Conservation (phyloP, 805 yeast genomes). For the Millerago galiae region DNA sequence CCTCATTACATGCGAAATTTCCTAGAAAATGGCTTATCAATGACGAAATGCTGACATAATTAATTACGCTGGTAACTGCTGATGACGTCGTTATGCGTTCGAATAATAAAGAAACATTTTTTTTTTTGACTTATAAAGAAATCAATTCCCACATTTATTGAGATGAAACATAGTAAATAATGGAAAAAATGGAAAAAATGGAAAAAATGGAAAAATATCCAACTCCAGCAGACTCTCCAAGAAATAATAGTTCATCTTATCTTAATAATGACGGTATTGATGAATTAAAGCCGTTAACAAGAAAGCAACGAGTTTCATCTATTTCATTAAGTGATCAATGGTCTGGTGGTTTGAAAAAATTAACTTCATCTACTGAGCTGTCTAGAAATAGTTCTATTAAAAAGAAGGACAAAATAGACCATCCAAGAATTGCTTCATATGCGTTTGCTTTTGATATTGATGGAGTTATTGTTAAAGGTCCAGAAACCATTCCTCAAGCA, state of each 20-base stretch:
- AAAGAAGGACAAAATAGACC: conserved; percentile 42
- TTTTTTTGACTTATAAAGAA: too few relatives aligned
- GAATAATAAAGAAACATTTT: too few relatives aligned
- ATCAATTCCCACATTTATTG: too few relatives aligned
- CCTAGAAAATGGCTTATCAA: too few relatives aligned
- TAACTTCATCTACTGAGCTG: conserved; percentile 23
- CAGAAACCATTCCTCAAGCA: conserved; percentile 78
- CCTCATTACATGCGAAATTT: too few relatives aligned
- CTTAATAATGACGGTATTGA: conserved; percentile 73
- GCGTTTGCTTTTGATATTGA: conserved; percentile 93
- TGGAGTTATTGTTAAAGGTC: conserved; percentile 84
- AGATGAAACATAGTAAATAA: too few relatives aligned
- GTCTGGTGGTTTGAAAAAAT: conserved; percentile 32
- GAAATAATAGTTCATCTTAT: conserved; percentile 46
- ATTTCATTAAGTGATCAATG: conserved; percentile 69
- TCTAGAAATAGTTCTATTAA: conserved; percentile 24
- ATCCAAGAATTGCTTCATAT: conserved; percentile 67
- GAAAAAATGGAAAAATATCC: neutral
- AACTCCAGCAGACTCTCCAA: conserved; percentile 2
- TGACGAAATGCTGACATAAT: too few relatives aligned
- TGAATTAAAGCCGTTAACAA: conserved; percentile 51
- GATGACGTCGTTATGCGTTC: too few relatives aligned
- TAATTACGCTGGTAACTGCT: too few relatives aligned
- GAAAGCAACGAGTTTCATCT: conserved; percentile 60
- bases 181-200: conserved; percentile 1